phyloP scores from a whole-genome alignment of 2,329 filamentous ascomycete species.

The Arthrinium phaeospermum region DNA sequence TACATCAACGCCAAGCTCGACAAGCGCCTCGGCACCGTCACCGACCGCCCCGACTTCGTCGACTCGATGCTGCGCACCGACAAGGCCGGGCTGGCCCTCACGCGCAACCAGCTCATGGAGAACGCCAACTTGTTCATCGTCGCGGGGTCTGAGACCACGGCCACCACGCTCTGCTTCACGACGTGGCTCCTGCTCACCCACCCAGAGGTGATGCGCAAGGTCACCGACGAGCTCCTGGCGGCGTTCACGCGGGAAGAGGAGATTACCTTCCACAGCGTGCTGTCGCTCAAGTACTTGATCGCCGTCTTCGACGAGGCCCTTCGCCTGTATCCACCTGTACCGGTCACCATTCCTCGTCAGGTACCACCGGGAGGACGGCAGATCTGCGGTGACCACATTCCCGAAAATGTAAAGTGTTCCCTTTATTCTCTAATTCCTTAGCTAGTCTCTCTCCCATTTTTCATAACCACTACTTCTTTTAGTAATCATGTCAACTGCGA shows the following conservation, averaged over 20 bases:
- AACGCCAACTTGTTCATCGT: conserved; percentile 21
- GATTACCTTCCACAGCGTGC: conserved; percentile 41
- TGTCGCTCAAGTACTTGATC: conserved; percentile 42
- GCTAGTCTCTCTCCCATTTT: no score
- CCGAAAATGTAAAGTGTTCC: conserved; percentile 25
- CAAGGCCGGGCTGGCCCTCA: conserved; percentile 11
- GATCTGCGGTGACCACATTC: conserved; percentile 28
- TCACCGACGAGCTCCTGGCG: conserved; percentile 45
- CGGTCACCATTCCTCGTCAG: conserved; percentile 27
- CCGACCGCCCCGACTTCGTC: background rate
- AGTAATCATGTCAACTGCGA: no score
- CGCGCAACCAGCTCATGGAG: conserved; percentile 9
- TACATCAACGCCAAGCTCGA: background rate
- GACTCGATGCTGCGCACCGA: conserved; percentile 6
- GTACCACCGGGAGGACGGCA: conserved; percentile 26
- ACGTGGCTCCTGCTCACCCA: conserved; percentile 46
- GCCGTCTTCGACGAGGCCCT: conserved; percentile 48
- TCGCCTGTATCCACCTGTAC: conserved; percentile 44
- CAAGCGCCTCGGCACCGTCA: background rate
- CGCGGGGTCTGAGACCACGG: conserved; percentile 53
- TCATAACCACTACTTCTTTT: background rate
- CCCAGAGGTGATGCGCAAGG: conserved; percentile 34
- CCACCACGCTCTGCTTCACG: conserved; percentile 46
- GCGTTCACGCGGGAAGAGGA: conserved; percentile 43
- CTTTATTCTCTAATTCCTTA: background rate